phyloP scores from a whole-genome alignment of 1,284 basidiomycete species.

The Malassezia furfur region DNA sequence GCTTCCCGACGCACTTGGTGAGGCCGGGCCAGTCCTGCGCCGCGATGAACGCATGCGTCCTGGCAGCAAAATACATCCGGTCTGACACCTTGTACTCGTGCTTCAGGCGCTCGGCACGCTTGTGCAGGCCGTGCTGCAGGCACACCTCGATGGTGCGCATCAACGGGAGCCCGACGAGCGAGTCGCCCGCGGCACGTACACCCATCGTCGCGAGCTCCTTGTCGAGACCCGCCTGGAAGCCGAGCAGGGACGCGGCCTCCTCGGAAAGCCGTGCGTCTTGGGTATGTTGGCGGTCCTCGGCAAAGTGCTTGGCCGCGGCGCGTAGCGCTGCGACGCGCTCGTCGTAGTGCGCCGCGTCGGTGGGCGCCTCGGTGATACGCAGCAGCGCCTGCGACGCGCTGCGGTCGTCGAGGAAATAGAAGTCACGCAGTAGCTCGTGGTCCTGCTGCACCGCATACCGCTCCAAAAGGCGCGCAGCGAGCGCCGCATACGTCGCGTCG shows the following conservation, averaged over 20 bases:
- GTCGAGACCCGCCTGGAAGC: constrained; percentile 74
- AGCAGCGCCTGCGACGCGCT: constrained; percentile 80
- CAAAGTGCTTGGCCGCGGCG: constrained; percentile 77
- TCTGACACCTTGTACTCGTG: constrained; percentile 42
- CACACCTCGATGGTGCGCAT: constrained; percentile 37
- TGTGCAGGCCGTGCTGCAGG: constrained; percentile 28
- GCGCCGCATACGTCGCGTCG: constrained; percentile 20
- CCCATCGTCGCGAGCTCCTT: constrained; percentile 54
- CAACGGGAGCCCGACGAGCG: constrained; percentile 26
- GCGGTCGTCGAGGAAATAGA: constrained; percentile 95
- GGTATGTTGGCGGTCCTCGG: constrained; percentile 53
- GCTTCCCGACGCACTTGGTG: constrained; percentile 47
- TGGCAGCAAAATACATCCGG: constrained; percentile 26
- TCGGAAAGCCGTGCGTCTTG: constrained; percentile 65
- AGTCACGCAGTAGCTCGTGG: constrained; percentile 80
- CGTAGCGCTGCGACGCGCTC: constrained; percentile 56
- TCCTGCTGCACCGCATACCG: constrained; percentile 52
- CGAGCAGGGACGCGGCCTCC: constrained; percentile 67
- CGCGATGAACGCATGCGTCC: constrained; percentile 26
- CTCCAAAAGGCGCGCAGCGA: constrained; percentile 38
- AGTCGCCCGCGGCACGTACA: not conserved
- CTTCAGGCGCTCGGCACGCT: constrained; percentile 40
- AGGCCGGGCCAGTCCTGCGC: constrained; percentile 31
- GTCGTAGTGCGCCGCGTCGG: constrained; percentile 11
- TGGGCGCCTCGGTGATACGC: constrained; percentile 61